Conservation (phyloP, 371 early-diverging fungal species). For the Mucor indicus region DNA sequence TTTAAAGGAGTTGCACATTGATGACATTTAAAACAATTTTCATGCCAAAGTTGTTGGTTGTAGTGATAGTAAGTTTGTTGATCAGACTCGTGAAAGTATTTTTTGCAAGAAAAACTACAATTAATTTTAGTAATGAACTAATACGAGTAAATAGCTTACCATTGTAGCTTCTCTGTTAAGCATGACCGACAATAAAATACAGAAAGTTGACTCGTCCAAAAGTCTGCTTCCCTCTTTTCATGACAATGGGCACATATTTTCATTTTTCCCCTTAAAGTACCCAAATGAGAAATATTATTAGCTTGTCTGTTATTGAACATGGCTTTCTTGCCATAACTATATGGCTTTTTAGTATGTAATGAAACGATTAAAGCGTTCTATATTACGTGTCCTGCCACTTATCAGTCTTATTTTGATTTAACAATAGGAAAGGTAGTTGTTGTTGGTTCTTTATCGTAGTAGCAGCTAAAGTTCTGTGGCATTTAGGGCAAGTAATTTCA, state of each 20-base stretch:
- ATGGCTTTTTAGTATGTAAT: not conserved
- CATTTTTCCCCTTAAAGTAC: no score
- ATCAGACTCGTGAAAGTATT: conserved; percentile 4
- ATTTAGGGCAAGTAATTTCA: conserved; percentile 14
- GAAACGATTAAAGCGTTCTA: not conserved
- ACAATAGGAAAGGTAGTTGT: conserved; percentile 1
- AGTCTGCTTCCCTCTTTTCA: conserved; percentile 11
- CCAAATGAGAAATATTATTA: no score
- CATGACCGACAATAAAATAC: conserved; percentile 16
- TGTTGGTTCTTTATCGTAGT: not conserved
- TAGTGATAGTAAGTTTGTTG: conserved; percentile 6
- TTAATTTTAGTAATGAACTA: no score
- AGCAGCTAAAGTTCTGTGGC: conserved; percentile 2
- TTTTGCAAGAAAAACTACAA: conserved; percentile 7
- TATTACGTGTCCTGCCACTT: conserved; percentile 27
- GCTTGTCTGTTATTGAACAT: conserved; percentile 9
- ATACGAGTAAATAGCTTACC: no score
- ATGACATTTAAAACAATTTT: conserved; percentile 11
- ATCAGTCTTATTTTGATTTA: conserved; percentile 9
- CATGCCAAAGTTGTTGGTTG: conserved; percentile 8
- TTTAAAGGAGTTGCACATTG: conserved; percentile 8
- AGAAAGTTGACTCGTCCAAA: conserved; percentile 16
- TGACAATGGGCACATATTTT: conserved; percentile 12
- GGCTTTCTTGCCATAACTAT: conserved; percentile 18
- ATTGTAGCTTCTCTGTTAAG: conserved; percentile 5